Percentiles rank a stretch among this genome's conserved stretches.
phyloP scores from a whole-genome alignment of 1,139 yeast genomes.

The Williopsis jadinii region DNA sequence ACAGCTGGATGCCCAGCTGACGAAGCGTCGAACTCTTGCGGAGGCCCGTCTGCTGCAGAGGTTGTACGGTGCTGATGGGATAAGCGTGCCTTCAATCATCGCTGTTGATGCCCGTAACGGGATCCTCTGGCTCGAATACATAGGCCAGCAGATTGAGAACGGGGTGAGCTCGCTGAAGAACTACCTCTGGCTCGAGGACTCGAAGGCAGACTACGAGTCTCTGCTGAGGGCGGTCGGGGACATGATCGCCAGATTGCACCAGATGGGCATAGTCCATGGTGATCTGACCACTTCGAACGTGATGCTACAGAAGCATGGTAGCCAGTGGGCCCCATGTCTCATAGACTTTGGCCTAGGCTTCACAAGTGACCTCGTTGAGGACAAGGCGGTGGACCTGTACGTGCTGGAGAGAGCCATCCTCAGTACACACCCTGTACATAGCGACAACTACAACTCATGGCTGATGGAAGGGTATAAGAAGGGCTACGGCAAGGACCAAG shows the following conservation, averaged over 20 bases:
- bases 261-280: constrained; percentile 82
- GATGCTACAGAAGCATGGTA: constrained; percentile 36
- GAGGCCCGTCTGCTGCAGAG: constrained; percentile 76
- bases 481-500: constrained; percentile 34
- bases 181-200: constrained; percentile 60
- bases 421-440: constrained; percentile 79
- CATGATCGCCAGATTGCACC: constrained; percentile 67
- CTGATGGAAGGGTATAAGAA: constrained; percentile 63
- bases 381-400: constrained; percentile 92
- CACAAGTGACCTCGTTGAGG: constrained; percentile 74
- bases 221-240: constrained; percentile 53
- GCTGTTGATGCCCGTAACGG: constrained; percentile 76
- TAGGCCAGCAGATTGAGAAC: constrained; percentile 45
- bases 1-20: constrained; percentile 64
- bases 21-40: constrained; percentile 73
- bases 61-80: constrained; percentile 41
- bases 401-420: constrained; percentile 87
- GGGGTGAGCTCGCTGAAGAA: constrained; percentile 57
- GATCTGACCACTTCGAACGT: constrained; percentile 91
- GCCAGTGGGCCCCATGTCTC: constrained; percentile 43
- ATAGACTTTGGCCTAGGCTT: constrained; percentile 89
- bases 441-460: constrained; percentile 62
- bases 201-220: constrained; percentile 4
- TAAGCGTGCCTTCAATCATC: constrained; percentile 62
- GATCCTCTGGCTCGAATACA: constrained; percentile 79